Evolutionary conservation across 768 basidiomycete species (phyloP).

Genomic region (Dentipellis fragilis): DNA sequence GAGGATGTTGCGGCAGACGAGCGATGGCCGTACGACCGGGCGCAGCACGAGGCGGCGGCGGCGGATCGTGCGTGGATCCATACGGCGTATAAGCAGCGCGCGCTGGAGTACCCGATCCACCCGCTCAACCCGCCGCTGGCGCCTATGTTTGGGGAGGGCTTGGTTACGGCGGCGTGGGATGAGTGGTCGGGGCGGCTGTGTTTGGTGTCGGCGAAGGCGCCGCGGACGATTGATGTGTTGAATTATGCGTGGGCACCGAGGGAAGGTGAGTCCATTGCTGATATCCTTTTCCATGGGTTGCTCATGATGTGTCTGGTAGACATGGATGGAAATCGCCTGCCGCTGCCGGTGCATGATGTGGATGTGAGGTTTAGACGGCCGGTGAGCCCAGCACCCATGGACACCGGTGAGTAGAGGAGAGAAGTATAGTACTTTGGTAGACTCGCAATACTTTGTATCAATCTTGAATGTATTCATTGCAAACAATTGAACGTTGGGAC

Average conservation of each 20-base stretch:
- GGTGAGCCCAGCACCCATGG: too few species aligned
- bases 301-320: conserved; percentile 1
- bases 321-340: conserved; percentile 9
- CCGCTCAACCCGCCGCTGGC: conserved; percentile 7
- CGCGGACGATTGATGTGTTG: conserved; percentile 7
- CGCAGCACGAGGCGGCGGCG: conserved; percentile 10
- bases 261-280: conserved; percentile 7
- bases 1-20: background rate
- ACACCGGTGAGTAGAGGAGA: too few species aligned
- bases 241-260: conserved; percentile 10
- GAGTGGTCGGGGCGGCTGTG: conserved; percentile 12
- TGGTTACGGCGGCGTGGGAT: conserved; percentile 11
- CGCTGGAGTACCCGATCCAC: conserved; percentile 6
- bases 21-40: conserved; percentile 10
- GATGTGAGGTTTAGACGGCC: conserved; percentile 5
- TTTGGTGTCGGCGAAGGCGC: conserved; percentile 5
- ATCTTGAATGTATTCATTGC: too few species aligned
- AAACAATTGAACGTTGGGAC: too few species aligned
- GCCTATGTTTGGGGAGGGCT: conserved; percentile 5
- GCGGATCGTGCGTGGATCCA: conserved; percentile 12
- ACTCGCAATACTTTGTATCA: too few species aligned
- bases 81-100: conserved; percentile 3
- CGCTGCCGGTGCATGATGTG: conserved; percentile 10
- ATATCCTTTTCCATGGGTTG: background rate
- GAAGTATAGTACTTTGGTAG: too few species aligned